Percentiles rank a stretch among this genome's conserved stretches.
phyloP scores from a whole-genome alignment of 2,329 filamentous ascomycete species.

The Triangularia setosa region DNA sequence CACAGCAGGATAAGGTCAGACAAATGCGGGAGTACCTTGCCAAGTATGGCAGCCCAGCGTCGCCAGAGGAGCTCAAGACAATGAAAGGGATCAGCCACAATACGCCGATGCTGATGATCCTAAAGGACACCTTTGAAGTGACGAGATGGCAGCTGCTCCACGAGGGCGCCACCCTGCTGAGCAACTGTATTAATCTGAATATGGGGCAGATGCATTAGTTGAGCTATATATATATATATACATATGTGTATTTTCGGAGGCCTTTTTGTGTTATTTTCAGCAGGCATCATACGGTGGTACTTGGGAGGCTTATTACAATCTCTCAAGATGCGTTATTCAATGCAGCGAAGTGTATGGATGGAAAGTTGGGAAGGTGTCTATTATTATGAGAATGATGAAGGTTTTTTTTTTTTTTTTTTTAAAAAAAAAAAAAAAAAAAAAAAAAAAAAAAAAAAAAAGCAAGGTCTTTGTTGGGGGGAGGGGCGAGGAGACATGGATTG shows the following conservation, averaged over 20 bases:
- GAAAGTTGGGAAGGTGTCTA: not conserved
- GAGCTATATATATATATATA: not conserved
- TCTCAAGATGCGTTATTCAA: not conserved
- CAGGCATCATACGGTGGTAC: not conserved
- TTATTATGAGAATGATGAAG: not conserved
- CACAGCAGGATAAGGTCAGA: slow-evolving; percentile 61
- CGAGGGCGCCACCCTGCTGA: slow-evolving; percentile 76
- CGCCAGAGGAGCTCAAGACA: slow-evolving; percentile 72
- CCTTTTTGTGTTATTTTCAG: not conserved
- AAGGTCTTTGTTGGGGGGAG: no score
- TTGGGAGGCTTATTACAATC: not conserved
- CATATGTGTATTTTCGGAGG: not conserved
- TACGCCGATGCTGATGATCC: slow-evolving; percentile 73
- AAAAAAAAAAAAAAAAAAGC: no score
- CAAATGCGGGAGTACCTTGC: slow-evolving; percentile 79
- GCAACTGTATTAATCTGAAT: slow-evolving; percentile 69
- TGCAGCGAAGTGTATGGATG: not conserved
- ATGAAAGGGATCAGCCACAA: slow-evolving; percentile 78
- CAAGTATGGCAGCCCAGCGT: slow-evolving; percentile 65
- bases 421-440: no score
- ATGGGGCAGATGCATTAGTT: slow-evolving; percentile 19
- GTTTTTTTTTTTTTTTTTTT: no score
- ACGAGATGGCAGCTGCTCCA: slow-evolving; percentile 89
- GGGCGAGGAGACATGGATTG: no score
- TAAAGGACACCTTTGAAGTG: slow-evolving; percentile 75